A percentile compares a stretch with the other conserved stretches of the same genome.
These are phyloP conservation scores for Bacidia rubella DNA, from an alignment of 495 filamentous ascomycete species.

Conservation along the genomic window DNA sequence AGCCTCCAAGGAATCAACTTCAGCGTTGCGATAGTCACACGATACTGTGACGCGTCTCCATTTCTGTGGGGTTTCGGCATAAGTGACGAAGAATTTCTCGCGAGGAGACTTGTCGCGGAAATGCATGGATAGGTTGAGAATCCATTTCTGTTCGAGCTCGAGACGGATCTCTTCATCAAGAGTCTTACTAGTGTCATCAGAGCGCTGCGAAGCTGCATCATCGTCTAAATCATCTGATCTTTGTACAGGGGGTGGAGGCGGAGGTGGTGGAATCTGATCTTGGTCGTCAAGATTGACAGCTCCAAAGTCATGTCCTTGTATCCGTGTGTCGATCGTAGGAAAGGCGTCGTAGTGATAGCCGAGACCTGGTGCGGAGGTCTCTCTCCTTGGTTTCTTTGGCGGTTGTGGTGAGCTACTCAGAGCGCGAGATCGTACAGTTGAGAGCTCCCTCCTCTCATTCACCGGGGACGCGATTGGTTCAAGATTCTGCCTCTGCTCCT, in stretches of 20 bases:
- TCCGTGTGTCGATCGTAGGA: constrained; percentile 4
- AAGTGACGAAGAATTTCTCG: constrained; percentile 98
- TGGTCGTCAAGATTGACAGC: background rate
- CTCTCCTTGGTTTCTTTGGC: constrained; percentile 7
- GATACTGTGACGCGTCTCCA: constrained; percentile 90
- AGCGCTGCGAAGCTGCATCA: constrained; percentile 17
- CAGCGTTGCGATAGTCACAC: constrained; percentile 77
- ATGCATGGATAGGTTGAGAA: constrained; percentile 96
- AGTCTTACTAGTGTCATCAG: constrained; percentile 21
- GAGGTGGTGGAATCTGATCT: constrained; percentile 13
- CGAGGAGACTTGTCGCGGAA: constrained; percentile 88
- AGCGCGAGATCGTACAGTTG: constrained; percentile 51
- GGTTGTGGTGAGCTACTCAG: constrained; percentile 30
- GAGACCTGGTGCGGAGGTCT: constrained; percentile 20
- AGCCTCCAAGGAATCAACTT: constrained; percentile 68
- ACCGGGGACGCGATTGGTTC: constrained; percentile 43
- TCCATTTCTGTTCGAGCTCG: constrained; percentile 84
- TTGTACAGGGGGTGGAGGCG: constrained; percentile 8
- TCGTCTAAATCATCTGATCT: constrained; percentile 16
- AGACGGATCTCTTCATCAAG: constrained; percentile 51
- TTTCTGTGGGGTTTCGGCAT: constrained; percentile 59
- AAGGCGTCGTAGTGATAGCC: constrained; percentile 18
- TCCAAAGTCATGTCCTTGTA: constrained; percentile 1
- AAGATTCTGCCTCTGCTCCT: constrained; percentile 61
- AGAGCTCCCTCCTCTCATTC: constrained; percentile 59